phyloP scores from a whole-genome alignment of 1,139 yeast species.

The Kodamaea fungicola region DNA sequence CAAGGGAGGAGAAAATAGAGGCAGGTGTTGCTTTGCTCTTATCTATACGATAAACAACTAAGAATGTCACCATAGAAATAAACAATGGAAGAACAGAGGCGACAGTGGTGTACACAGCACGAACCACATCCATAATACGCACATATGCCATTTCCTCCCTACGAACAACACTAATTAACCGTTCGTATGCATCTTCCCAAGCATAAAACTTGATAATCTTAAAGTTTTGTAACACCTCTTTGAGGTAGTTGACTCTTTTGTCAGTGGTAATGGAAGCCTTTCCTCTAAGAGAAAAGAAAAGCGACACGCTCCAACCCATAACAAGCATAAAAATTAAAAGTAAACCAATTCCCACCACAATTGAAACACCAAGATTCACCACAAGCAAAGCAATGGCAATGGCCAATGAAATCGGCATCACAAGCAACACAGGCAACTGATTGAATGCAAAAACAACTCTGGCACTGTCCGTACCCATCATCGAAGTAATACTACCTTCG shows the following conservation, averaged over 20 bases:
- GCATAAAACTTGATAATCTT: constrained; percentile 65
- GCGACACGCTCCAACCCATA: constrained; percentile 31
- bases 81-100: constrained; percentile 60
- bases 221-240: constrained; percentile 63
- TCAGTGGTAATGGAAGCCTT: constrained; percentile 53
- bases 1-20: constrained; percentile 72
- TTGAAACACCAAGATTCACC: constrained; percentile 69
- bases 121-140: constrained; percentile 47
- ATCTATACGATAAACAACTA: constrained; percentile 57
- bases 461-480: constrained; percentile 79
- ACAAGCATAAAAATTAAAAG: constrained; percentile 35
- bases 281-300: constrained; percentile 40
- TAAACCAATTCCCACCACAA: constrained; percentile 59
- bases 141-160: constrained; percentile 47
- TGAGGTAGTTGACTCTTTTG: constrained; percentile 54
- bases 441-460: constrained; percentile 75
- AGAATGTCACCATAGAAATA: constrained; percentile 71
- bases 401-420: constrained; percentile 59
- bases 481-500: constrained; percentile 35
- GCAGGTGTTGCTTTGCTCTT: constrained; percentile 55
- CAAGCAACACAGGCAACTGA: constrained; percentile 63
- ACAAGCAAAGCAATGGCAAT: constrained; percentile 63
- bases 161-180: constrained; percentile 46
- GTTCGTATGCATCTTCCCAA: constrained; percentile 63
- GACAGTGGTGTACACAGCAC: constrained; percentile 58